Evolutionary conservation across 331 rosid species (phyloP).

Genomic region (Rosa hybrid): DNA sequence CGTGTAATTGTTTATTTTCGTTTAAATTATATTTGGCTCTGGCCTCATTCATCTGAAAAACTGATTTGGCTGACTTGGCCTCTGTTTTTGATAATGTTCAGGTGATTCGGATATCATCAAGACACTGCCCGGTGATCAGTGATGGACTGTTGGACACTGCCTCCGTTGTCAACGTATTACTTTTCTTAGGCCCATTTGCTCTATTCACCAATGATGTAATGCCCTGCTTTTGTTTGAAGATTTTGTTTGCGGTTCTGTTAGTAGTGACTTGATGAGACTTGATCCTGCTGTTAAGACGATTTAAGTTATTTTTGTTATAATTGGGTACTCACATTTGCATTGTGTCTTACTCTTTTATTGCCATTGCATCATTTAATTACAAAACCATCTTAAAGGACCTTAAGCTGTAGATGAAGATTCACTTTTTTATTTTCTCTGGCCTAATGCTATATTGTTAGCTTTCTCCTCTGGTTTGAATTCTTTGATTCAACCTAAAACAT

Average conservation of each 20-base stretch:
- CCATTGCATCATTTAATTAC: not conserved
- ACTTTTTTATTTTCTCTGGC: too few relatives aligned
- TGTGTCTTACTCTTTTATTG: not conserved
- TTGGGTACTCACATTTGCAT: not conserved
- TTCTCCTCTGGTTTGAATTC: too few relatives aligned
- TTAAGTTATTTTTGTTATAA: not conserved
- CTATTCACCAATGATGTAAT: not conserved
- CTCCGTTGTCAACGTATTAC: not conserved
- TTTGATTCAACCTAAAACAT: too few relatives aligned
- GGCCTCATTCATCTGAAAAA: not conserved
- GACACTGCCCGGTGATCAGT: slow-evolving; percentile 47
- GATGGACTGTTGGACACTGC: not conserved
- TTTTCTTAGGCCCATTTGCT: not conserved
- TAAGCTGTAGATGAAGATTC: too few relatives aligned
- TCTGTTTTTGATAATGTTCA: not conserved
- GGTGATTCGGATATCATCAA: slow-evolving; percentile 65
- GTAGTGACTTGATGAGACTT: not conserved
- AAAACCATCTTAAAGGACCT: too few relatives aligned
- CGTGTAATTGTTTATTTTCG: not conserved
- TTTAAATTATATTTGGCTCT: not conserved
- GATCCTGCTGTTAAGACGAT: not conserved
- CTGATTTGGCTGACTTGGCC: slow-evolving; percentile 2
- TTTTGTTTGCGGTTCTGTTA: too few relatives aligned
- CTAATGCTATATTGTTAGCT: too few relatives aligned
- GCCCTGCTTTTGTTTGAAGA: not conserved